phyloP scores from a whole-genome alignment of 352 stramenopile genomes.

The Globisporangium solare region DNA sequence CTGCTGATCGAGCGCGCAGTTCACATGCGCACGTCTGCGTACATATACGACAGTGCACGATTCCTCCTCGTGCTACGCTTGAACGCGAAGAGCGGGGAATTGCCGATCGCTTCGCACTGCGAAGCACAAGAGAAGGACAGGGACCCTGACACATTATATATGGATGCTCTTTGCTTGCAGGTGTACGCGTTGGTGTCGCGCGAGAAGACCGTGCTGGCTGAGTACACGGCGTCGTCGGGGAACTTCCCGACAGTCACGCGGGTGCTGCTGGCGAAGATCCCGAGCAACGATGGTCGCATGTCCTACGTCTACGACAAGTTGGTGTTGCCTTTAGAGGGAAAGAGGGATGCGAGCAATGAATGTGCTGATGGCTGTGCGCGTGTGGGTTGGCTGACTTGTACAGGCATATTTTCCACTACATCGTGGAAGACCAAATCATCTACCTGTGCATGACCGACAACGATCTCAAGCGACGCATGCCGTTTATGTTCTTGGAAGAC shows the following conservation, averaged over 20 bases:
- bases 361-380: background rate
- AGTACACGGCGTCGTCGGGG: conserved; percentile 94
- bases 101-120: background rate
- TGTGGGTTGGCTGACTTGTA: background rate
- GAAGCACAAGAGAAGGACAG: too few relatives aligned
- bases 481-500: conserved; percentile 98
- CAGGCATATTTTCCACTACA: conserved; percentile 94
- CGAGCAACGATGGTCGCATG: conserved; percentile 91
- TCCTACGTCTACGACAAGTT: conserved; percentile 98
- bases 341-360: background rate
- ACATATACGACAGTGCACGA: background rate
- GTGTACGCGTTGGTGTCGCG: conserved; percentile 97
- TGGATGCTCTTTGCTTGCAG: conserved; percentile 14
- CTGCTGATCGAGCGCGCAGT: background rate
- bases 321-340: conserved; percentile 3
- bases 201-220: conserved; percentile 96
- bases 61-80: background rate
- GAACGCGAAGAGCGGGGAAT: background rate
- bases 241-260: conserved; percentile 98
- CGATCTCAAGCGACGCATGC: conserved; percentile 92
- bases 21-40: background rate
- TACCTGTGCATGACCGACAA: conserved; percentile 98
- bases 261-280: conserved; percentile 97
- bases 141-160: too few relatives aligned
- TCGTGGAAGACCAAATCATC: conserved; percentile 93